A percentile compares a stretch with the other conserved stretches of the same genome.
phyloP scores from a whole-genome alignment of 108 stramenopile genomes.

The Skeletonema costatum region DNA sequence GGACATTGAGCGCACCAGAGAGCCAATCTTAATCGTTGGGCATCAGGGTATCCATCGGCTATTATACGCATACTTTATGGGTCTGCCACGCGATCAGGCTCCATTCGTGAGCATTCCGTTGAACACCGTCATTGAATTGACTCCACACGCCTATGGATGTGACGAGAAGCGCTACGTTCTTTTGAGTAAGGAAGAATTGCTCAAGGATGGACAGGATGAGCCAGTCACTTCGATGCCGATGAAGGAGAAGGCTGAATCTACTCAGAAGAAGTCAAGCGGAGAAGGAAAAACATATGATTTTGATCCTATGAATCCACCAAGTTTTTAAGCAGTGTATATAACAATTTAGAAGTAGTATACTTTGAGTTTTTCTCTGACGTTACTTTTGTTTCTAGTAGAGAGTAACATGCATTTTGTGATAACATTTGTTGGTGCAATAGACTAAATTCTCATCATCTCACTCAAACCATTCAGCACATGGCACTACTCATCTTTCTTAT shows the following conservation, averaged over 20 bases:
- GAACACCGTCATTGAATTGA: slow-evolving; percentile 97
- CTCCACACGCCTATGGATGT: slow-evolving; percentile 95
- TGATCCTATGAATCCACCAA: slow-evolving; percentile 49
- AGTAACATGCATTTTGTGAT: background rate
- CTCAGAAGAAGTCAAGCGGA: background rate
- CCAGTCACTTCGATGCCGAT: slow-evolving; percentile 84
- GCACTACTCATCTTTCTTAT: slow-evolving; percentile 1
- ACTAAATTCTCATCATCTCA: background rate
- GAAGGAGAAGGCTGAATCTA: slow-evolving; percentile 30
- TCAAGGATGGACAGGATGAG: slow-evolving; percentile 91
- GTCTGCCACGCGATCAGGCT: slow-evolving; percentile 91
- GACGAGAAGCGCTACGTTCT: slow-evolving; percentile 92
- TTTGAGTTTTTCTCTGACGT: background rate
- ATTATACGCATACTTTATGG: slow-evolving; percentile 99
- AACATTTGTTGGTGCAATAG: no score
- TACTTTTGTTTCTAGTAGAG: background rate
- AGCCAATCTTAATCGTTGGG: slow-evolving; percentile 95
- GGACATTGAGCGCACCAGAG: slow-evolving; percentile 97
- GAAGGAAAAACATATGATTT: slow-evolving; percentile 4
- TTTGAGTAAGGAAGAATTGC: slow-evolving; percentile 88
- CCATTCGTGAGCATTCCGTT: slow-evolving; percentile 97
- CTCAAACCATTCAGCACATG: background rate
- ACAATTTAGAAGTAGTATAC: background rate
- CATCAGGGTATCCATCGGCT: slow-evolving; percentile 97
- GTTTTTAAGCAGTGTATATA: slow-evolving; percentile 25